Evolutionary conservation across 139 green algal genomes (phyloP).

Genomic region (Auxenochlorella protothecoides): DNA sequence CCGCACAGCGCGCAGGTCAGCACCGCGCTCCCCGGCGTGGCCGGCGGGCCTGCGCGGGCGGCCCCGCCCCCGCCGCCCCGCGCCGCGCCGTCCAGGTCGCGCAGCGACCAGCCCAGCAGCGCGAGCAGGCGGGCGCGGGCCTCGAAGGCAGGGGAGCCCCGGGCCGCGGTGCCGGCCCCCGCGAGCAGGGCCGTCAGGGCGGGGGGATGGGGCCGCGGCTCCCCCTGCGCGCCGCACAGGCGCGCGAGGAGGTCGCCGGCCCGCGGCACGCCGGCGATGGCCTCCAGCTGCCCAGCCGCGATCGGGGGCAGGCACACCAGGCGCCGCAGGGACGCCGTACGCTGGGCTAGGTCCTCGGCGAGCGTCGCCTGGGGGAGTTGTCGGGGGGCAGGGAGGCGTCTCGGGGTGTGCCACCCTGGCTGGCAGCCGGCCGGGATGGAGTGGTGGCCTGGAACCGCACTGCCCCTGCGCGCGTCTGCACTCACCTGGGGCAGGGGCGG

Average conservation of each 20-base stretch:
- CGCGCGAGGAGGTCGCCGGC: too few species aligned
- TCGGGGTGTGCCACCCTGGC: too few species aligned
- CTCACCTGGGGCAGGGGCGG: constrained; percentile 18
- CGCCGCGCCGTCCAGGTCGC: constrained; percentile 5
- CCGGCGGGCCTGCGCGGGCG: neutral
- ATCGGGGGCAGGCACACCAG: constrained; percentile 24
- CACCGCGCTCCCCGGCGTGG: constrained; percentile 13
- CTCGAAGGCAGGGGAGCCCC: constrained; percentile 4
- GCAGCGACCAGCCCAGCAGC: constrained; percentile 29
- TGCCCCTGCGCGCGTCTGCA: neutral
- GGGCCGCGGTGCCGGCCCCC: neutral
- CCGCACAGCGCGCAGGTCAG: constrained; percentile 37
- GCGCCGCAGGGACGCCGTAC: constrained; percentile 7
- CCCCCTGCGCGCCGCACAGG: too few species aligned
- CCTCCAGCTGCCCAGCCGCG: neutral
- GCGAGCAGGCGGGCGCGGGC: constrained; percentile 19
- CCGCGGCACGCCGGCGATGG: too few species aligned
- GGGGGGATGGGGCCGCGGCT: too few species aligned
- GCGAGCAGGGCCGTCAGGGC: too few species aligned
- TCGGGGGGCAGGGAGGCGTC: too few species aligned
- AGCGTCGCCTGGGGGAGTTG: constrained; percentile 6
- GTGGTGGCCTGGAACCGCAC: too few species aligned
- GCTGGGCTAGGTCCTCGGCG: constrained; percentile 10
- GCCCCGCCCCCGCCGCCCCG: neutral
- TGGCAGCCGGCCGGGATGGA: too few species aligned